phyloP scores from a whole-genome alignment of 306 rosid species.

The Comarum palustre region DNA sequence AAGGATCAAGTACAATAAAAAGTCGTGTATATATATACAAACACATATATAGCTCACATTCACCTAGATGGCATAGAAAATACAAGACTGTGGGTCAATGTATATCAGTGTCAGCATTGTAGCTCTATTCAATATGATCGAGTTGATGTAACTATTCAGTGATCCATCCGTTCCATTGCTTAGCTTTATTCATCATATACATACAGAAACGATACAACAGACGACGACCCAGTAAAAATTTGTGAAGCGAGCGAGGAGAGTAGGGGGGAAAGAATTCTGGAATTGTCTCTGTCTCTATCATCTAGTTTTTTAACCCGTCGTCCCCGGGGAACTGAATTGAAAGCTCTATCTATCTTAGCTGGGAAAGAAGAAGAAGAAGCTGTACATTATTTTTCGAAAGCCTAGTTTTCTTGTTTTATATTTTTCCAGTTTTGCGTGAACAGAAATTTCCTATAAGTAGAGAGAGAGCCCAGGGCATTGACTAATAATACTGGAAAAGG shows the following conservation, averaged over 20 bases:
- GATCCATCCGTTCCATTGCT: conserved; percentile 1
- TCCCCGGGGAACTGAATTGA: conserved; percentile 34
- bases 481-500: conserved; percentile 27
- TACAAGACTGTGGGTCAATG: conserved; percentile 9
- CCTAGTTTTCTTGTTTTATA: background rate
- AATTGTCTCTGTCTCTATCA: background rate
- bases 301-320: conserved; percentile 24
- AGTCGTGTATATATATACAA: background rate
- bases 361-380: background rate
- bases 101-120: background rate
- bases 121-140: background rate
- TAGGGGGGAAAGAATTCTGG: conserved; percentile 11
- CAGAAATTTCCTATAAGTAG: too few species aligned
- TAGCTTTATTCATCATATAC: background rate
- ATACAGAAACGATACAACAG: background rate
- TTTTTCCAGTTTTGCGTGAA: conserved; percentile 39
- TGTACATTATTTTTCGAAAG: conserved; percentile 18
- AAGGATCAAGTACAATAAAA: background rate
- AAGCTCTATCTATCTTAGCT: background rate
- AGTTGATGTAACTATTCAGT: background rate
- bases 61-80: background rate
- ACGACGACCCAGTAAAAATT: background rate
- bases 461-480: conserved; percentile 18
- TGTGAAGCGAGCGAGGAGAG: background rate
- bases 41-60: background rate